These are phyloP conservation scores for Limtongozyma cylindracea DNA, from an alignment of 805 yeast species.

Conservation along the genomic window DNA sequence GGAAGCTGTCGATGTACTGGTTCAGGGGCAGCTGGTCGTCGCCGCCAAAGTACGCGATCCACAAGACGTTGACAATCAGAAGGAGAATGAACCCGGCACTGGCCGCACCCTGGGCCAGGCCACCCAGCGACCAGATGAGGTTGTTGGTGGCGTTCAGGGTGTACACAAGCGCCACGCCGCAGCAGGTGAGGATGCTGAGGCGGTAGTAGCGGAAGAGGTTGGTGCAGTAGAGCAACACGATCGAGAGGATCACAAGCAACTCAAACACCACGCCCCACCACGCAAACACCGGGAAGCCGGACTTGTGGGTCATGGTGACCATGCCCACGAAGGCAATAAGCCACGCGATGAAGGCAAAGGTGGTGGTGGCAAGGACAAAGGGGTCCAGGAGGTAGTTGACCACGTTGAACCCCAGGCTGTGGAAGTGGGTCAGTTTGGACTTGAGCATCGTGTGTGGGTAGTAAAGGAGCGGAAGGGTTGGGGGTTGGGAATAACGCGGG, in stretches of 20 bases:
- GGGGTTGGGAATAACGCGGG: too few relatives aligned
- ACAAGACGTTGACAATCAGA: conserved; percentile 57
- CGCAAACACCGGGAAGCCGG: conserved; percentile 49
- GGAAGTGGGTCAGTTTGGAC: too few relatives aligned
- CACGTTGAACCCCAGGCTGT: conserved; percentile 10
- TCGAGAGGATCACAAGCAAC: conserved; percentile 26
- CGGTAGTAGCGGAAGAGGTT: conserved; percentile 51
- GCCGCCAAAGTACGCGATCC: conserved; percentile 80
- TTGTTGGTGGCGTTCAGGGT: conserved; percentile 65
- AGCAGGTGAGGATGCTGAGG: conserved; percentile 19
- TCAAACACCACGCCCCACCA: conserved; percentile 95
- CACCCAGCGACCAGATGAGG: conserved; percentile 36
- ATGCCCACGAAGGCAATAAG: conserved; percentile 70
- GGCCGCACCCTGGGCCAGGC: conserved; percentile 54
- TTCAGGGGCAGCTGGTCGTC: conserved; percentile 76
- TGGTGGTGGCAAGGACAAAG: conserved; percentile 61
- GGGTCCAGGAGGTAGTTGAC: conserved; percentile 57
- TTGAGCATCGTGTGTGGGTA: too few relatives aligned
- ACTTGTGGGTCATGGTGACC: conserved; percentile 21
- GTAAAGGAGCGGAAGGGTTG: too few relatives aligned
- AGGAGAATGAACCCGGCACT: conserved; percentile 79
- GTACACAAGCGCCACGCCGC: conserved; percentile 66
- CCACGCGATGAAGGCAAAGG: conserved; percentile 64
- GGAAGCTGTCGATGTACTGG: conserved; percentile 60
- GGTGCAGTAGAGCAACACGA: conserved; percentile 24